Base-by-base conservation (phyloP, 371 early-diverging fungal species). In the Mucor sp. region DNA sequence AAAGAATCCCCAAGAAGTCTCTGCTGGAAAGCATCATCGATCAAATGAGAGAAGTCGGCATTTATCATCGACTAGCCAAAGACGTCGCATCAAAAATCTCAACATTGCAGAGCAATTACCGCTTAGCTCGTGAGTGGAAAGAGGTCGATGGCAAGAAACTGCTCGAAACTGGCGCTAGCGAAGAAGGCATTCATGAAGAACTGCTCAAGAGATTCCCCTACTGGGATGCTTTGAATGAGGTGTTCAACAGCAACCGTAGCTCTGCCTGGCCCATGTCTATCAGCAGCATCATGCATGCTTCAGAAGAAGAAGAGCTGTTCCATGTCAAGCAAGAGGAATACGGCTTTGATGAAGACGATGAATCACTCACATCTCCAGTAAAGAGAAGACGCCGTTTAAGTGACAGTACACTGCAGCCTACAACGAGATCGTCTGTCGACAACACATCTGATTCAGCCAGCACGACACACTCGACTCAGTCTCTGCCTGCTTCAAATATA, bases 71-170 rank as follows among this genome's bases (percentile, higher is more conserved):
- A 14, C 47, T 79, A 5, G 79, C 82, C 0, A 82, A 82, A 59
- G 82, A 82, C 55, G 77, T 82, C 0, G 82, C 82, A 27, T 72
- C 73, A 25, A 82, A 82, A 37, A 82, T 82, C 37, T 82, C 82
- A 17, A 82, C 82, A 8, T 55, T 82, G 17, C 82, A 82, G 60
- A 77, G 77, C 39, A 82, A 82, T 60, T 82, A 82, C 62, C 74
- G 79, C 58, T 60, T 76, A 14, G 72, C 79, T 53, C 75, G 79
- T 62, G 82, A 82, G 72, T 82, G 82, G 82, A 71, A 74, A 65
- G 82, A 82, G 47, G 59, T 70, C 15, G 77, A 76, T 23, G 82
- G 82, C 6, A 77, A 69, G 47, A 71, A 71, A 44, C 57, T 76
- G 37, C 60, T 77, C 6, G 69, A 79, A 43, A 74, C 72, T 14